Evolutionary conservation across 331 rosid species (phyloP).

Genomic region (Quercus lobata): DNA sequence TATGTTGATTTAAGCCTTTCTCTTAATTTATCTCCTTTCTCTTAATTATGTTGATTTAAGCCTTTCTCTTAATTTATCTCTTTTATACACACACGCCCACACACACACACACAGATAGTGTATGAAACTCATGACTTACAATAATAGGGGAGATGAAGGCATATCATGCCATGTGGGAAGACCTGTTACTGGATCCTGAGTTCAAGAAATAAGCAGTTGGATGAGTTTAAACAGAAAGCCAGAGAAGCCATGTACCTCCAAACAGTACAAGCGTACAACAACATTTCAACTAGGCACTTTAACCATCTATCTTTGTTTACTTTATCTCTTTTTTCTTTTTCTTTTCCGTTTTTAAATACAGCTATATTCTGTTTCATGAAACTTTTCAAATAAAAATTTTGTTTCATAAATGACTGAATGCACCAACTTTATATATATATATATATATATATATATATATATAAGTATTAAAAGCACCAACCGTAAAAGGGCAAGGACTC

Average conservation of each 20-base stretch:
- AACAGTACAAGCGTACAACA: slow-evolving; percentile 4
- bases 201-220: slow-evolving; percentile 14
- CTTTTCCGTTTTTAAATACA: neutral
- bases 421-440: no score
- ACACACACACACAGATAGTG: neutral
- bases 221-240: slow-evolving; percentile 11
- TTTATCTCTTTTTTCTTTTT: neutral
- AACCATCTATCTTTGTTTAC: neutral
- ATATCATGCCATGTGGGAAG: slow-evolving; percentile 71
- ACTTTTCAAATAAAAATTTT: neutral
- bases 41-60: neutral
- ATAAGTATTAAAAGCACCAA: slow-evolving; percentile 24
- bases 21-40: neutral
- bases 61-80: neutral
- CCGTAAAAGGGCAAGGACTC: slow-evolving; percentile 77
- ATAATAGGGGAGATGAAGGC: slow-evolving; percentile 57
- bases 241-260: neutral
- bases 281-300: neutral
- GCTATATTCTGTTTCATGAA: neutral
- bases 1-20: neutral
- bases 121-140: slow-evolving; percentile 43
- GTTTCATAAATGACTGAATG: slow-evolving; percentile 1
- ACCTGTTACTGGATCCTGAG: slow-evolving; percentile 79
- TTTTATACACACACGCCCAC: no score
- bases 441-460: no score